Evolutionary conservation across 768 basidiomycete species (phyloP).

Genomic region (Ramaria sp.): DNA sequence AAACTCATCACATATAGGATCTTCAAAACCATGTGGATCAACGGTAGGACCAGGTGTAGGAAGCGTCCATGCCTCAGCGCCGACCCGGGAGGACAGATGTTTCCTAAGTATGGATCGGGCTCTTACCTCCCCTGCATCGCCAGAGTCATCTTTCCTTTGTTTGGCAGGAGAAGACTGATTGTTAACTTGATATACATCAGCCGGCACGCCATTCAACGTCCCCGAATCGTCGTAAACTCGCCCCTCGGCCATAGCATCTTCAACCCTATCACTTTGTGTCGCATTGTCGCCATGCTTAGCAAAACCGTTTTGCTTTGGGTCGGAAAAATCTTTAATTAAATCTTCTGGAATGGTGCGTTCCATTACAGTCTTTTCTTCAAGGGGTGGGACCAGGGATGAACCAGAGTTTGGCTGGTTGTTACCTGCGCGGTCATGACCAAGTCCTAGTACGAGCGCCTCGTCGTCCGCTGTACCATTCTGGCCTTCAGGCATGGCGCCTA

Average conservation of each 20-base stretch:
- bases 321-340: constrained; percentile 16
- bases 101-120: constrained; percentile 44
- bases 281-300: constrained; percentile 13
- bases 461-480: constrained; percentile 31
- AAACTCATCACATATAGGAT: constrained; percentile 79
- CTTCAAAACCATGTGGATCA: constrained; percentile 71
- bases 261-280: too few relatives aligned
- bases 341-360: constrained; percentile 32
- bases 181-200: constrained; percentile 37
- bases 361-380: constrained; percentile 53
- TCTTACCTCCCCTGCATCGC: constrained; percentile 37
- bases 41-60: constrained; percentile 61
- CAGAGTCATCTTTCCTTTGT: constrained; percentile 30
- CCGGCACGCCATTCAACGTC: constrained; percentile 43
- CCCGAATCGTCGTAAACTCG: constrained; percentile 25
- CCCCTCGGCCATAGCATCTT: constrained; percentile 21
- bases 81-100: constrained; percentile 40
- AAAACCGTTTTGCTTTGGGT: constrained; percentile 11
- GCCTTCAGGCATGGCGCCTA: constrained; percentile 30
- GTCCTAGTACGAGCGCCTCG: constrained; percentile 34
- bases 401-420: constrained; percentile 45
- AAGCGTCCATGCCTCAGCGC: constrained; percentile 47
- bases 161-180: constrained; percentile 37
- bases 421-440: constrained; percentile 41
- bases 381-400: constrained; percentile 50